Conservation (phyloP, 1,284 basidiomycete species). For the Exsudoporus floridanus region DNA sequence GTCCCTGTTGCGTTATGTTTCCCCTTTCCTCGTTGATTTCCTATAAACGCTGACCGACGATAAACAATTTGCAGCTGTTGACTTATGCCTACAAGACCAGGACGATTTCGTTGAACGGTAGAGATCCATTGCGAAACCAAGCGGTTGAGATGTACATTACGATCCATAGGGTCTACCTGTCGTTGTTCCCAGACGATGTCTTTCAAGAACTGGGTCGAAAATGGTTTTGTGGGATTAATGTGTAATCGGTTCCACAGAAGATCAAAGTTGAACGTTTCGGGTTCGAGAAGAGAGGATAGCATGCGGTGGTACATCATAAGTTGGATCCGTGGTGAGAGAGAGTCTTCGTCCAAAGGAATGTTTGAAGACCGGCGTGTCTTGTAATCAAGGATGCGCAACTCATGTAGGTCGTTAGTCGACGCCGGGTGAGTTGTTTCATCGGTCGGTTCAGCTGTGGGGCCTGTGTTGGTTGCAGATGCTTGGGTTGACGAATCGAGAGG, state of each 20-base stretch:
- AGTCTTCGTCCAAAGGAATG: constrained; percentile 64
- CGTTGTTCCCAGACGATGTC: constrained; percentile 46
- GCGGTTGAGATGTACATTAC: constrained; percentile 29
- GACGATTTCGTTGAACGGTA: constrained; percentile 20
- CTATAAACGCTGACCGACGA: constrained; percentile 18
- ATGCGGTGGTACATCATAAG: constrained; percentile 84
- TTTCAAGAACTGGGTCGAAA: constrained; percentile 57
- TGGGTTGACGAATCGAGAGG: background rate
- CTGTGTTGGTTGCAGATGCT: background rate
- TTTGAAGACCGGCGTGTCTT: constrained; percentile 64
- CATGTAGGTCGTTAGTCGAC: constrained; percentile 16
- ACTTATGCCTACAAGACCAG: constrained; percentile 20
- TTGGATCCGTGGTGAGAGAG: constrained; percentile 68
- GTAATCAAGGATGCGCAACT: constrained; percentile 66
- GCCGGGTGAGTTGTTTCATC: constrained; percentile 2
- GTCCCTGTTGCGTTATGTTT: constrained; percentile 2
- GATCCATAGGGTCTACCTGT: constrained; percentile 33
- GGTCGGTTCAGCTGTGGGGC: background rate
- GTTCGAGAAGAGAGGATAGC: constrained; percentile 52
- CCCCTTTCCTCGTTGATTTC: constrained; percentile 1
- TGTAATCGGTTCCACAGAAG: constrained; percentile 53
- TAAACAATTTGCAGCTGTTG: constrained; percentile 31
- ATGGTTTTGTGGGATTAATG: constrained; percentile 45
- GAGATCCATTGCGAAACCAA: constrained; percentile 36
- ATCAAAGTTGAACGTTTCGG: constrained; percentile 51